These are phyloP conservation scores for Bocquillonia castaneifolia DNA, from an alignment of 441 rosid genomes.

Conservation along the genomic window DNA sequence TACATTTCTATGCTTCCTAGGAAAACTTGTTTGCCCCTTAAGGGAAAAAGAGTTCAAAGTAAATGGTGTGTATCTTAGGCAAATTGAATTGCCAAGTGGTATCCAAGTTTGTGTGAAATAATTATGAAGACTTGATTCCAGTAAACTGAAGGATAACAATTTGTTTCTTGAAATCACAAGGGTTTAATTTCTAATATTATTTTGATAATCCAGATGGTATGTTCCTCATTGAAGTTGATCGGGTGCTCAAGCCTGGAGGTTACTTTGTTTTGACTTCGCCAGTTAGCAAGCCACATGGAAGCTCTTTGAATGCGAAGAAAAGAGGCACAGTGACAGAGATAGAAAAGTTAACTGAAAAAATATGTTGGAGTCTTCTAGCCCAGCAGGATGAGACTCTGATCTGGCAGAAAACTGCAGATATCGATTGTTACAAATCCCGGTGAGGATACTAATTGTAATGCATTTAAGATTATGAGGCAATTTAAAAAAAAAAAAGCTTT, in stretches of 20 bases:
- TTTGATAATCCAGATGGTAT: constrained; percentile 59
- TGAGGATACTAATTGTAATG: constrained; percentile 33
- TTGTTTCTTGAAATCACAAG: background rate
- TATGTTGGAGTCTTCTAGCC: constrained; percentile 82
- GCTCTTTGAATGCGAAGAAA: constrained; percentile 42
- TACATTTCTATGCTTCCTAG: background rate
- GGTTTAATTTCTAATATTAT: constrained; percentile 17
- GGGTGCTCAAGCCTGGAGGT: constrained; percentile 89
- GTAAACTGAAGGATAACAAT: constrained; percentile 3
- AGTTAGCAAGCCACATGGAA: constrained; percentile 50
- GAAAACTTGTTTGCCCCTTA: background rate
- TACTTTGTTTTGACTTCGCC: constrained; percentile 87
- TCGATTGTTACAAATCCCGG: constrained; percentile 61
- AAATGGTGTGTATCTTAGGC: background rate
- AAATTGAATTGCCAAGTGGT: background rate
- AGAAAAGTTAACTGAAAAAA: constrained; percentile 60
- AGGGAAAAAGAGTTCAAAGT: background rate
- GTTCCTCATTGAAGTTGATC: constrained; percentile 83
- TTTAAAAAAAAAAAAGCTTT: no score
- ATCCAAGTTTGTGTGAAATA: background rate
- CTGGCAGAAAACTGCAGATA: constrained; percentile 87
- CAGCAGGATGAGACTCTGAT: constrained; percentile 94
- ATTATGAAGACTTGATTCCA: background rate
- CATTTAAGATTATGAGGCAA: background rate
- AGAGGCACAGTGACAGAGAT: constrained; percentile 45